Conservation (phyloP, 1,284 basidiomycete species). For the Boletus calvinii region DNA sequence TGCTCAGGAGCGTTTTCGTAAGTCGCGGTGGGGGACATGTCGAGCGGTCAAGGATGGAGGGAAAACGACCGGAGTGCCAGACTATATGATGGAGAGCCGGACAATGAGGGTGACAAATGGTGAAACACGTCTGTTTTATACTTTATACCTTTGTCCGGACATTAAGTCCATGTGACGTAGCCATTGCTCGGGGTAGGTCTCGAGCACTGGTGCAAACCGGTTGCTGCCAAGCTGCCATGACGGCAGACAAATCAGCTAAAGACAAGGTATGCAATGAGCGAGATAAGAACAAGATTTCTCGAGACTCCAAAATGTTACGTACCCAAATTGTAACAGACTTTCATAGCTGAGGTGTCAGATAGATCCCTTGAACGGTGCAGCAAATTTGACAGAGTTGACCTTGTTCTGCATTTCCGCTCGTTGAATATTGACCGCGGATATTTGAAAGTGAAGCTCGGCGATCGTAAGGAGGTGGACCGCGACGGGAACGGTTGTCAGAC, state of each 20-base stretch:
- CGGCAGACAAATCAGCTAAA: constrained; percentile 2
- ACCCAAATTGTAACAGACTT: not conserved
- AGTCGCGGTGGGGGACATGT: constrained; percentile 31
- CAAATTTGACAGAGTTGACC: not conserved
- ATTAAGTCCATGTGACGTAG: constrained; percentile 5
- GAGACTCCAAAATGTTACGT: not conserved
- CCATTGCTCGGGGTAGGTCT: not conserved
- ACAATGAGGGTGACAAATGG: constrained; percentile 17
- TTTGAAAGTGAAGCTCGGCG: constrained; percentile 2
- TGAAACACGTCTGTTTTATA: constrained; percentile 33
- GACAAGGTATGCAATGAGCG: not conserved
- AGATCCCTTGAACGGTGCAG: not conserved
- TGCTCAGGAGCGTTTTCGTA: constrained; percentile 11
- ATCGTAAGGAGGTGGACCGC: constrained; percentile 11
- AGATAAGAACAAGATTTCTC: constrained; percentile 1
- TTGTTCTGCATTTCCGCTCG: not conserved
- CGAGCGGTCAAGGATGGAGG: not conserved
- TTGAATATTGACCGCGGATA: constrained; percentile 11
- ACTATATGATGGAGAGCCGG: constrained; percentile 18
- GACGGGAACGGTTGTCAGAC: constrained; percentile 26
- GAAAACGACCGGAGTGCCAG: not conserved
- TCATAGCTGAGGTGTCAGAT: constrained; percentile 1
- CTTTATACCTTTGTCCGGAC: constrained; percentile 27
- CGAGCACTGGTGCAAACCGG: constrained; percentile 1
- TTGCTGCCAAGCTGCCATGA: constrained; percentile 6